Base-by-base conservation (phyloP, 352 stramenopile species). In the Phytopythium litorale region DNA sequence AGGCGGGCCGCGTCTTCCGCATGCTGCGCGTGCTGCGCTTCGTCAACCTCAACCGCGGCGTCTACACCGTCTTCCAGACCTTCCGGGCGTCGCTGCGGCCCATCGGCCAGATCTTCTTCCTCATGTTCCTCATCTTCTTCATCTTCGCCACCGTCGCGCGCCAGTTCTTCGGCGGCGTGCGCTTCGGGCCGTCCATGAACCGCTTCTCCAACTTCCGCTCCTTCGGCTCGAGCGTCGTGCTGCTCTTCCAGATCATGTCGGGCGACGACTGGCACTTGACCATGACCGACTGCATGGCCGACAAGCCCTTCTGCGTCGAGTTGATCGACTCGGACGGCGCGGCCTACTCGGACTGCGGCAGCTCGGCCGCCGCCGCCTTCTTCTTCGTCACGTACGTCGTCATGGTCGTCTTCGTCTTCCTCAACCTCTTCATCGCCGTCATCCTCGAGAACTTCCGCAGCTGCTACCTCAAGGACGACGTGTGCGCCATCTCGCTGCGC, bases 221-320 rank as follows among this genome's bases (percentile, higher is more conserved):
- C 1, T 90, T 92, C 49, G 59, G 68, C 2, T 89, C 79, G 21
- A 78, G 76, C 2, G 81, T 87, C 19, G 30, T 88, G 49, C 58
- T 91, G 63, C 78, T 92, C 16, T 92, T 92, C 56, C 81, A 91
- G 62, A 88, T 92, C 65, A 91, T 92, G 79, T 83, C 81, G 16
- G 84, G 84, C 38, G 84, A 91, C 58, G 84, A 92, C 64, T 92
- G 84, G 84, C 81, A 92, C 50, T 60, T 92, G 49, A 84, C 76
- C 23, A 92, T 92, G 84, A 91, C 84, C 15, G 84, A 92, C 65
- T 90, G 81, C 67, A 92, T 89, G 81, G 43, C 63, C 9, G 32
- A 65, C 12, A 77, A 75, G 60, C 81, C 81, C 0, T 87, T 83
- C 13, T 90, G 84, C 45, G 78, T 82, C 21, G 79, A 89, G 57